Evolutionary conservation across 1,139 yeast genomes (phyloP).

Genomic region (Hansenula lynferdii): DNA sequence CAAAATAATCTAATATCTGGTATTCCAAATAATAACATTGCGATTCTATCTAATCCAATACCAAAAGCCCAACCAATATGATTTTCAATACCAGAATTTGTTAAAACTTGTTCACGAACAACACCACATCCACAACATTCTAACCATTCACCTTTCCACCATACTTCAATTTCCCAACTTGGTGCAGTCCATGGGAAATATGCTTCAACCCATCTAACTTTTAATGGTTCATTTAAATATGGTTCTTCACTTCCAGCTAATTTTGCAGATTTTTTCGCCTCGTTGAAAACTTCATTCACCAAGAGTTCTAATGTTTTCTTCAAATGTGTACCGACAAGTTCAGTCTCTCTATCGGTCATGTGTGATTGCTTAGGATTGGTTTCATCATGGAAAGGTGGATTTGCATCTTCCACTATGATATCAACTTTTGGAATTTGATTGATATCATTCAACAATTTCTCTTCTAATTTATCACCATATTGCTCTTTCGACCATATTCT

Average conservation of each 20-base stretch:
- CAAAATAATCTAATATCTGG: constrained; percentile 95
- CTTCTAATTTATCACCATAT: constrained; percentile 29
- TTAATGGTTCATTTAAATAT: constrained; percentile 68
- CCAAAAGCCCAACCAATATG: constrained; percentile 98
- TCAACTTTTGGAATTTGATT: constrained; percentile 64
- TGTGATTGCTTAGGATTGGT: constrained; percentile 76
- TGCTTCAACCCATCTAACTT: constrained; percentile 93
- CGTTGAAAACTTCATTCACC: constrained; percentile 78
- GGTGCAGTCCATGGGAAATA: constrained; percentile 99
- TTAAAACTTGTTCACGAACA: constrained; percentile 72
- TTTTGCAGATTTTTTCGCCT: constrained; percentile 64
- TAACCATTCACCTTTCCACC: constrained; percentile 99
- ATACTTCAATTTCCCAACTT: constrained; percentile 96
- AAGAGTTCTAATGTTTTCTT: constrained; percentile 81
- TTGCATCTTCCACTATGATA: constrained; percentile 70
- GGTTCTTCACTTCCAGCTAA: constrained; percentile 60
- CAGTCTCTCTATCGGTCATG: constrained; percentile 67
- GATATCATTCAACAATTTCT: constrained; percentile 47
- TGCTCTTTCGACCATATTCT: constrained; percentile 66
- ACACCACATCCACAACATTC: constrained; percentile 98
- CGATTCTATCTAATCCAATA: constrained; percentile 89
- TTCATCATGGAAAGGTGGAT: constrained; percentile 47
- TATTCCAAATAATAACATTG: constrained; percentile 90
- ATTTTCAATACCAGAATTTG: constrained; percentile 64
- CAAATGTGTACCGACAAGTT: constrained; percentile 68